Conservation (phyloP, 495 filamentous ascomycete genomes). For the Geopyxis carbonaria region DNA sequence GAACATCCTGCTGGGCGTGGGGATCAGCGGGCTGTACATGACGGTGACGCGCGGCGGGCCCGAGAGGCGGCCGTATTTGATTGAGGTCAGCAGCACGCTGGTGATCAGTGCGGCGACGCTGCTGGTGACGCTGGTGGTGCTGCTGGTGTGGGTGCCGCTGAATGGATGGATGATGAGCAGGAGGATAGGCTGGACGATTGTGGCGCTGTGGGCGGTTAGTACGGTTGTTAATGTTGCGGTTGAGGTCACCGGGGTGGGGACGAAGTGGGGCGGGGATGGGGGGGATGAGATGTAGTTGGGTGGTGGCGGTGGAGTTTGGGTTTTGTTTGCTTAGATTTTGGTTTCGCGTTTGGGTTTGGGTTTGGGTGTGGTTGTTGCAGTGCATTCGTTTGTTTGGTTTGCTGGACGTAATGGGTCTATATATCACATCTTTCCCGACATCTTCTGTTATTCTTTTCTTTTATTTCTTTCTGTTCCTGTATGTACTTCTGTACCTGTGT, state of each 20-base stretch:
- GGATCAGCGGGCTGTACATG: constrained; percentile 74
- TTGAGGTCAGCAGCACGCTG: constrained; percentile 68
- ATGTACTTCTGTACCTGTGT: too few species aligned
- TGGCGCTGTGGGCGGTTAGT: constrained; percentile 71
- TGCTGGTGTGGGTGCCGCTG: constrained; percentile 65
- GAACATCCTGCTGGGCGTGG: constrained; percentile 90
- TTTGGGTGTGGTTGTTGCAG: too few species aligned
- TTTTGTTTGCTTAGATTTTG: too few species aligned
- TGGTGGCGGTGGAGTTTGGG: too few species aligned
- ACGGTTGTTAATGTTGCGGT: constrained; percentile 67
- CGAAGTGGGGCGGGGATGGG: constrained; percentile 21
- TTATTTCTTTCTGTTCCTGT: too few species aligned
- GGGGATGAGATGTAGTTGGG: neutral
- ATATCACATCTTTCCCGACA: too few species aligned
- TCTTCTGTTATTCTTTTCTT: too few species aligned
- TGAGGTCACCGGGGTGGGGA: constrained; percentile 48
- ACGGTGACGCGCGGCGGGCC: constrained; percentile 36
- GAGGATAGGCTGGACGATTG: constrained; percentile 63
- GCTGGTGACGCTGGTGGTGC: constrained; percentile 56
- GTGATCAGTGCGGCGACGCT: constrained; percentile 67
- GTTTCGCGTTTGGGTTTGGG: too few species aligned
- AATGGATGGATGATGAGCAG: constrained; percentile 84
- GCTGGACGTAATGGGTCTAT: too few species aligned
- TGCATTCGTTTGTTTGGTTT: too few species aligned
- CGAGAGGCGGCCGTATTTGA: constrained; percentile 53